Evolutionary conservation across 2,329 filamentous ascomycete genomes (phyloP), one percentile per base, ranked within the genome.

Genomic region (Claviceps spartinae): DNA sequence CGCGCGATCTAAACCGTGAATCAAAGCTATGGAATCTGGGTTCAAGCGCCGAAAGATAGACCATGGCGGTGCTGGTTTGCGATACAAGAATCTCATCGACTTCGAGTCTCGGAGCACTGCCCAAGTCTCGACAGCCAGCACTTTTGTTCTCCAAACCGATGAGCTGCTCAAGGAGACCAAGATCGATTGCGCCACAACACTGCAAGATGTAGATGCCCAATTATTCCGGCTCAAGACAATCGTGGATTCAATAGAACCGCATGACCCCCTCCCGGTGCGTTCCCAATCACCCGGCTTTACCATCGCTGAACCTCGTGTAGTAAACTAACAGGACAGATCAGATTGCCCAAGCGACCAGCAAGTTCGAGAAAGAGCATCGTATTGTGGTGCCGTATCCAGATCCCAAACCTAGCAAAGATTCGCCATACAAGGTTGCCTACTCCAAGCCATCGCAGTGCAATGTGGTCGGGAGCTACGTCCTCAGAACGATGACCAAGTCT

Each of bases 401-500:
- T n/a, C 89, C 89, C 18, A 81, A 75, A 49, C 90, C 91, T 1
- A 72, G 79, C 11, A 80, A 81, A 60, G 83, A 91, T 65, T 81
- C 82, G 36, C 85, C 86, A 50, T 95, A 95, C 69, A 90, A 88
- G 61, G 73, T 97, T 50, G 75, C 83, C 41, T 95, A 88, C 65
- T 76, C 76, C 46, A 84, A 81, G 62, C 91, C 93, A 2, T 69
- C 79, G 7, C 82, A 83, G 58, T 81, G 93, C 67, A 95, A 95
- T 62, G 85, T 95, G 24, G 84, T 91, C 36, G 93, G 93, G 48
- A 95, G 90, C 67, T 91, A 94, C 70, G 79, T 86, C 11, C 73
- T 86, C 49, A 84, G 81, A 65, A 90, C 83, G 2, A 84, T 88
- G 67, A 72, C 81, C 53, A 86, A 85, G 60, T 73, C 75, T 11